Evolutionary conservation across 2,329 filamentous ascomycete genomes (phyloP).

Genomic region (Allantophomopsis cytisporea): DNA sequence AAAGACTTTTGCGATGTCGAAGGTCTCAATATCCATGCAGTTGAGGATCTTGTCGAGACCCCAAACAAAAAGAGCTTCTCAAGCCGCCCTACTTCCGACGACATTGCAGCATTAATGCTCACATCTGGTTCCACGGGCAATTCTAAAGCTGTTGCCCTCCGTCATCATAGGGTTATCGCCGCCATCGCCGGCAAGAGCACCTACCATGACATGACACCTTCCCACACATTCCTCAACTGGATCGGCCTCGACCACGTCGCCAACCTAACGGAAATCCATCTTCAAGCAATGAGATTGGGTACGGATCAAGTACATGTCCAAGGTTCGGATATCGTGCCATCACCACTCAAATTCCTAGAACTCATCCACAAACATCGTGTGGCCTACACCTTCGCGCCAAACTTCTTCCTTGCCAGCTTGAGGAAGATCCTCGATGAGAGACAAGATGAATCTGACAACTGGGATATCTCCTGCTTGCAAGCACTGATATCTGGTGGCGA

Average conservation of each 20-base stretch:
- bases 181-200: slow-evolving; percentile 11
- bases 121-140: slow-evolving; percentile 38
- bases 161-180: slow-evolving; percentile 26
- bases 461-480: slow-evolving; percentile 18
- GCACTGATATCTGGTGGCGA: slow-evolving; percentile 30
- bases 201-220: too few species aligned
- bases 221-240: slow-evolving; percentile 20
- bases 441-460: background rate
- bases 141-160: slow-evolving; percentile 32
- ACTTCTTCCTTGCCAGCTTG: slow-evolving; percentile 22
- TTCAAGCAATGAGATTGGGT: slow-evolving; percentile 28
- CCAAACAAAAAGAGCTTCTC: too few species aligned
- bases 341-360: slow-evolving; percentile 24
- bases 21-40: too few species aligned
- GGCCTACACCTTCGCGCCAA: slow-evolving; percentile 28
- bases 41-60: too few species aligned
- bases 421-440: slow-evolving; percentile 1
- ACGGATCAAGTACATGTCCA: slow-evolving; percentile 30
- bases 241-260: slow-evolving; percentile 38
- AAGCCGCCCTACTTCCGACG: too few species aligned
- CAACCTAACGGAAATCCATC: slow-evolving; percentile 33
- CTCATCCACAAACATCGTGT: slow-evolving; percentile 26
- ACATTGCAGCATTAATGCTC: slow-evolving; percentile 28
- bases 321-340: slow-evolving; percentile 24
- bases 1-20: background rate